phyloP scores from a whole-genome alignment of 495 filamentous ascomycete species.

The Aspergillus haitiensis region DNA sequence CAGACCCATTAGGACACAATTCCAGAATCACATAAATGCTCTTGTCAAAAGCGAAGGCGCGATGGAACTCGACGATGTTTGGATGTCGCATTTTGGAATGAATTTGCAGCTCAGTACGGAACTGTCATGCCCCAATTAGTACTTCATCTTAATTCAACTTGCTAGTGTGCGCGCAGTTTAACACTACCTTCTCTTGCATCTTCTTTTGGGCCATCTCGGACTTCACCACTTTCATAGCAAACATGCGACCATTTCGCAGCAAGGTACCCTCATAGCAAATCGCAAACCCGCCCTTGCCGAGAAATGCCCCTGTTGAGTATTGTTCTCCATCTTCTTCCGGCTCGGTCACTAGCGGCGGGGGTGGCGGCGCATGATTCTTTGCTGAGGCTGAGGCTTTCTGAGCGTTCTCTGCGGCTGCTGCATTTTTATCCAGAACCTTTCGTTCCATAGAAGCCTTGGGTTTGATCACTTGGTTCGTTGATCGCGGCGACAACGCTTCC shows the following conservation, averaged over 20 bases:
- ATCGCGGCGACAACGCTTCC: slow-evolving; percentile 71
- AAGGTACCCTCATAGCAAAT: slow-evolving; percentile 81
- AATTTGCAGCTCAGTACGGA: slow-evolving; percentile 95
- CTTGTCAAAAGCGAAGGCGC: slow-evolving; percentile 84
- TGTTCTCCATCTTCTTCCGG: slow-evolving; percentile 70
- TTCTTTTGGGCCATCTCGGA: slow-evolving; percentile 82
- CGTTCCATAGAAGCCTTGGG: slow-evolving; percentile 43
- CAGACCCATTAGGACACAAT: slow-evolving; percentile 90
- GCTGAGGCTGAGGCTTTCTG: slow-evolving; percentile 41
- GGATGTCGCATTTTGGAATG: slow-evolving; percentile 95
- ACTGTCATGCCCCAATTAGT: slow-evolving; percentile 52
- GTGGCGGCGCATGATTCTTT: slow-evolving; percentile 69
- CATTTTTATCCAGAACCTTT: slow-evolving; percentile 56
- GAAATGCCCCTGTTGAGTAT: slow-evolving; percentile 77
- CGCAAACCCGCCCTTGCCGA: slow-evolving; percentile 95
- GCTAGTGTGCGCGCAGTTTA: neutral
- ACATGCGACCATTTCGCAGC: slow-evolving; percentile 61
- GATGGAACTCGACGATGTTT: slow-evolving; percentile 91
- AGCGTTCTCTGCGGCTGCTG: slow-evolving; percentile 46
- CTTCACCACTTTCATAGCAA: slow-evolving; percentile 88
- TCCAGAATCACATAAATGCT: slow-evolving; percentile 95
- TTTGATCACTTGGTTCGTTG: slow-evolving; percentile 60
- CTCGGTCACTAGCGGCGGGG: slow-evolving; percentile 74
- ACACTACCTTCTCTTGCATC: slow-evolving; percentile 79
- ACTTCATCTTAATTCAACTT: slow-evolving; percentile 24